Evolutionary conservation across 805 yeast species (phyloP).

Genomic region (Myxozyma neotropica): DNA sequence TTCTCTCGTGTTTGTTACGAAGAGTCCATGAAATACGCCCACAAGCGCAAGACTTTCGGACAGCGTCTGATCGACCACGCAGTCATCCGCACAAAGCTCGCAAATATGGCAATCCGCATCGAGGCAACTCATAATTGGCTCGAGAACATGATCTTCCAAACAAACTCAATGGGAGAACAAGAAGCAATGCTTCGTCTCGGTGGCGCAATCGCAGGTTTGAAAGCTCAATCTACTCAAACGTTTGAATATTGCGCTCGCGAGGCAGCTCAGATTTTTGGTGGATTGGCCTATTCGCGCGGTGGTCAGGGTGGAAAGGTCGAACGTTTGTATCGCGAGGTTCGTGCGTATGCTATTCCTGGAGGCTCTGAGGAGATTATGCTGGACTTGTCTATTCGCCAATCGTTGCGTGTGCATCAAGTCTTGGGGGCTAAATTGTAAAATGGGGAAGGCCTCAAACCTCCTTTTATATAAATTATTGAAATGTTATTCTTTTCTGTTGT

Average conservation of each 20-base stretch:
- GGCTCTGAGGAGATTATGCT: conserved; percentile 52
- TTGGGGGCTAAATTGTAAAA: conserved; percentile 47
- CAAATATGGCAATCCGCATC: conserved; percentile 46
- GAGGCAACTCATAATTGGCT: conserved; percentile 49
- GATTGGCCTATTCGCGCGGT: conserved; percentile 48
- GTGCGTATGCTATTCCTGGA: conserved; percentile 51
- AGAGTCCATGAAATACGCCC: conserved; percentile 47
- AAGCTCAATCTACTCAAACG: conserved; percentile 47
- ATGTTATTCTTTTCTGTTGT: neutral
- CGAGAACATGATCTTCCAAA: conserved; percentile 45
- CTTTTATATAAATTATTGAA: neutral
- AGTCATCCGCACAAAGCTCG: conserved; percentile 49
- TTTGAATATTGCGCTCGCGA: conserved; percentile 50
- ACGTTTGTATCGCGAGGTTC: conserved; percentile 49
- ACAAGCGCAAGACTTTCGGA: conserved; percentile 49
- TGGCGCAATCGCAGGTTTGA: conserved; percentile 49
- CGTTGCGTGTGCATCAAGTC: conserved; percentile 45
- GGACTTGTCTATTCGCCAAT: conserved; percentile 47
- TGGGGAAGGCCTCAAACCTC: neutral
- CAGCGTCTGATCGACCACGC: conserved; percentile 46
- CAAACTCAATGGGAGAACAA: conserved; percentile 39
- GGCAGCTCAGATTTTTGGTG: conserved; percentile 50
- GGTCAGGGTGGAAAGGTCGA: conserved; percentile 50
- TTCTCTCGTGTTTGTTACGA: conserved; percentile 45
- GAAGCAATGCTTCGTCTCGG: conserved; percentile 46